Evolutionary conservation across 768 basidiomycete genomes (phyloP).

Genomic region (Gloeostereum incarnatum): DNA sequence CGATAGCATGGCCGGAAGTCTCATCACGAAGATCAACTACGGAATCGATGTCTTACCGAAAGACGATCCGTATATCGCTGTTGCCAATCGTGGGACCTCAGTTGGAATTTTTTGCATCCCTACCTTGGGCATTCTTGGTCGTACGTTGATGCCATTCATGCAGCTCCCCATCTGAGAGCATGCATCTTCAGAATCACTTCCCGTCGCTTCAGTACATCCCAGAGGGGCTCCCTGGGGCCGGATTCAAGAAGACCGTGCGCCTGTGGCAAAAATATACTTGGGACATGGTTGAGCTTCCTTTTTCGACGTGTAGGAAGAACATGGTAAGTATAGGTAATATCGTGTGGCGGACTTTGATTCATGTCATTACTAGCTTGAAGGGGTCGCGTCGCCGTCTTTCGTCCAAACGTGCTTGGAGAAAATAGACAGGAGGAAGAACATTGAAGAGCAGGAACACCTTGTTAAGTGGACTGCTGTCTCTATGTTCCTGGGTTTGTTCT

Average conservation of each 20-base stretch:
- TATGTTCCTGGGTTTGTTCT: neutral
- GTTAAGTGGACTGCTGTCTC: neutral
- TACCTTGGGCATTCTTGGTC: too few species aligned
- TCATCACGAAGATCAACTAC: too few species aligned
- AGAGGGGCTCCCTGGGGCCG: neutral
- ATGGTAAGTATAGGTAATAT: neutral
- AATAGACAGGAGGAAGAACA: neutral
- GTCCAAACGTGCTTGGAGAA: neutral
- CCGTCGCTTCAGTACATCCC: neutral
- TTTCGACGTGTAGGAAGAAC: neutral
- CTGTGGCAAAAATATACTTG: neutral
- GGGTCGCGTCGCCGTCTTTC: neutral
- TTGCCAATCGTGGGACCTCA: too few species aligned
- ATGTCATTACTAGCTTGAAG: neutral
- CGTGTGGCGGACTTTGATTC: neutral
- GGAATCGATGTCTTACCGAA: too few species aligned
- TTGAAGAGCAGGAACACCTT: neutral
- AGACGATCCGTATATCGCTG: too few species aligned
- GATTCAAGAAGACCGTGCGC: neutral
- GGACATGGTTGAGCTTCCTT: neutral
- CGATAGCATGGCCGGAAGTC: too few species aligned
- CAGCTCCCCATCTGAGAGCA: too few species aligned
- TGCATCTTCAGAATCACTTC: too few species aligned
- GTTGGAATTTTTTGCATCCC: too few species aligned
- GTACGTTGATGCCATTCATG: too few species aligned